A percentile compares a stretch with the other conserved stretches of the same genome.
phyloP scores from a whole-genome alignment of 257 asterid genomes.

The Ilex asprella region DNA sequence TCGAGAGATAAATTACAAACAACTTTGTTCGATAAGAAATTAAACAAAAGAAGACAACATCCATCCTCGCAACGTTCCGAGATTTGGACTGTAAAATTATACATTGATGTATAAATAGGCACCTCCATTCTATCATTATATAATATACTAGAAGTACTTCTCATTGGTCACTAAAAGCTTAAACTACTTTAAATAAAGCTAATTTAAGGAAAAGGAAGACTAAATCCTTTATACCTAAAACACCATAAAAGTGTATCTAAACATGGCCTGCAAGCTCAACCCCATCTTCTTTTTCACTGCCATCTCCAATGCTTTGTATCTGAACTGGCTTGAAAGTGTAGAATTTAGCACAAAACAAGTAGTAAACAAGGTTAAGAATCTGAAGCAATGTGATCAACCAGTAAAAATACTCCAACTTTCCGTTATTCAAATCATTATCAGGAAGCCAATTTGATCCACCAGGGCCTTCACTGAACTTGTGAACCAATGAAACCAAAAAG shows the following conservation, averaged over 20 bases:
- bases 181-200: no score
- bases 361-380: slow-evolving; percentile 56
- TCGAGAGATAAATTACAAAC: no score
- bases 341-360: slow-evolving; percentile 59
- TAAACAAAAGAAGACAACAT: no score
- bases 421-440: slow-evolving; percentile 51
- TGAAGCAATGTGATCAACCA: slow-evolving; percentile 72
- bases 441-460: slow-evolving; percentile 84
- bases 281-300: slow-evolving; percentile 14
- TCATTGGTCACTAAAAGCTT: no score
- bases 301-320: slow-evolving; percentile 17
- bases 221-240: no score
- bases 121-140: no score
- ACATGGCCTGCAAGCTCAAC: slow-evolving; percentile 37
- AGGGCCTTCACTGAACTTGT: slow-evolving; percentile 32
- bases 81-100: no score
- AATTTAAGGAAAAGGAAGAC: neutral
- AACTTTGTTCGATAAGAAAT: no score
- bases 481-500: slow-evolving; percentile 53
- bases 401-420: slow-evolving; percentile 73
- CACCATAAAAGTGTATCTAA: neutral
- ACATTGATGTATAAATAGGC: no score
- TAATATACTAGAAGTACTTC: no score
- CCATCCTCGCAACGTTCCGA: no score
- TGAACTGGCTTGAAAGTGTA: slow-evolving; percentile 68